Percentiles rank a stretch among this genome's conserved stretches.
Conservation (phyloP, 768 basidiomycete genomes). For the Amanita fuliginea region DNA sequence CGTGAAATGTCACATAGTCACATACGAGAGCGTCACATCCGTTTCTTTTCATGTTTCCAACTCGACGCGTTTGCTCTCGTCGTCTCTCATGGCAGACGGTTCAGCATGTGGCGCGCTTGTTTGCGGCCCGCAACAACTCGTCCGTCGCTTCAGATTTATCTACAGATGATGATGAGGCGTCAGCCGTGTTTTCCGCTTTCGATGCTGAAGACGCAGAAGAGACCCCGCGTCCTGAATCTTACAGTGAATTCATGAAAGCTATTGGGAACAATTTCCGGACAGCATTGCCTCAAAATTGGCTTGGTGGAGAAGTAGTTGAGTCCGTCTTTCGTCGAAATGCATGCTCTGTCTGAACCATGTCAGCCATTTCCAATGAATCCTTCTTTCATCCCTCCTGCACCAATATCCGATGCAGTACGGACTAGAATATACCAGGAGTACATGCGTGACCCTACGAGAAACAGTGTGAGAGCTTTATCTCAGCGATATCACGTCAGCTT, state of each 20-base stretch:
- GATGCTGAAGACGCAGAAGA: slow-evolving; percentile 1
- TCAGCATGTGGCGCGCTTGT: background rate
- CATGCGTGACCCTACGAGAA: slow-evolving; percentile 42
- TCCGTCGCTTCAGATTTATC: background rate
- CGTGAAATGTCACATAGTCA: background rate
- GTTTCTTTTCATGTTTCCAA: background rate
- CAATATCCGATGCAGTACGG: slow-evolving; percentile 54
- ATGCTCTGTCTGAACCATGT: background rate
- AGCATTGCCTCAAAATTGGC: slow-evolving; percentile 48
- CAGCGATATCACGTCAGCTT: slow-evolving; percentile 53
- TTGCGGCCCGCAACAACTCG: background rate
- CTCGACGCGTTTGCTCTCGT: background rate
- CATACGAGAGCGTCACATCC: background rate
- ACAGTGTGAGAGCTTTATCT: slow-evolving; percentile 53
- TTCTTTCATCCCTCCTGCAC: slow-evolving; percentile 71
- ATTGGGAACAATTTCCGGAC: slow-evolving; percentile 31
- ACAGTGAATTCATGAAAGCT: slow-evolving; percentile 29
- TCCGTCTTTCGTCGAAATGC: slow-evolving; percentile 14
- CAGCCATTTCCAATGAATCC: slow-evolving; percentile 85
- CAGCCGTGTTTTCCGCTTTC: background rate
- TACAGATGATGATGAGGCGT: background rate
- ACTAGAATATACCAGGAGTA: slow-evolving; percentile 48
- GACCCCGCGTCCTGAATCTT: slow-evolving; percentile 16
- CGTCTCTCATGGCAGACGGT: background rate
- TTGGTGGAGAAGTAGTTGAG: slow-evolving; percentile 47